These are phyloP conservation scores for Santalum album DNA, from an alignment of 164 flowering plant species.

Conservation along the genomic window DNA sequence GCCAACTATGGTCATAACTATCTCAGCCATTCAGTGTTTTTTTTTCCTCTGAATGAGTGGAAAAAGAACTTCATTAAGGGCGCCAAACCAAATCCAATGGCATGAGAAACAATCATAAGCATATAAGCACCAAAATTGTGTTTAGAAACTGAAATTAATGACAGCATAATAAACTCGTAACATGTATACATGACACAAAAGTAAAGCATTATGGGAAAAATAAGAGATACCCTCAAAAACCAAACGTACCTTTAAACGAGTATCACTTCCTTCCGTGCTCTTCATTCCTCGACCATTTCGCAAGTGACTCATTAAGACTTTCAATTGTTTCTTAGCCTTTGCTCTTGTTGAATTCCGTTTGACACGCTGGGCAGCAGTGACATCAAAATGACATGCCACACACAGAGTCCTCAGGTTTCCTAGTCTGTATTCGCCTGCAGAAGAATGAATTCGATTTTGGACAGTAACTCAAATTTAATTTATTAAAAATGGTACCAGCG, in stretches of 20 bases:
- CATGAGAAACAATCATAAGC: too few relatives aligned
- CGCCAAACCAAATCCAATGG: too few relatives aligned
- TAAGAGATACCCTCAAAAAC: background rate
- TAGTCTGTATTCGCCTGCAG: constrained; percentile 2
- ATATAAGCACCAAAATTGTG: too few relatives aligned
- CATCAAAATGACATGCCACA: constrained; percentile 2
- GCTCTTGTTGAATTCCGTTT: background rate
- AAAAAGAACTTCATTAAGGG: background rate
- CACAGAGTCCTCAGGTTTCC: constrained; percentile 3
- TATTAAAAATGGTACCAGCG: too few relatives aligned
- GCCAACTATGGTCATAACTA: too few relatives aligned
- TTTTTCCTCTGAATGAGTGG: too few relatives aligned
- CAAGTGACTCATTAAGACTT: background rate
- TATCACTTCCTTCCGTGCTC: background rate
- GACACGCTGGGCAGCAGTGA: background rate
- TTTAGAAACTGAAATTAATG: background rate
- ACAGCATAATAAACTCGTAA: background rate
- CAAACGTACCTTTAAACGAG: background rate
- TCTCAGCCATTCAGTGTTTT: too few relatives aligned
- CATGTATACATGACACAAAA: background rate
- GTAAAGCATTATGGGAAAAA: background rate
- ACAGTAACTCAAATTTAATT: too few relatives aligned
- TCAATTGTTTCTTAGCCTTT: background rate
- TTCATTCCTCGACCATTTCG: background rate
- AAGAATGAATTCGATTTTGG: too few relatives aligned